Conservation (phyloP, 257 asterid genomes). For the Primulina eburnea region DNA sequence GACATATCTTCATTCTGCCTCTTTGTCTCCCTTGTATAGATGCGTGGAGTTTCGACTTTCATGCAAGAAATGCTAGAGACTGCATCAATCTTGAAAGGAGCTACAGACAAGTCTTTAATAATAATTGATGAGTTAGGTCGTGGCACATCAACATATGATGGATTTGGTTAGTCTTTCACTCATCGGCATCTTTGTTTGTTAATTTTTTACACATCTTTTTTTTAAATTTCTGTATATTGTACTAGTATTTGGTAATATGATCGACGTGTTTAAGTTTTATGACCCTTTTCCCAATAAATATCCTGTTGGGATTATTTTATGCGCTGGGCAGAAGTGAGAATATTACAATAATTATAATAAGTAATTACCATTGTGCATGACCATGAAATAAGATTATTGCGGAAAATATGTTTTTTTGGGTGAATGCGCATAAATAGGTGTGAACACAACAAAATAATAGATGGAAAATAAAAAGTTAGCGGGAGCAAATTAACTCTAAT, state of each 20-base stretch:
- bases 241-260: conserved; percentile 3
- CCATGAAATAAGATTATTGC: not conserved
- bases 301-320: too few relatives aligned
- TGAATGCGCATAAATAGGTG: not conserved
- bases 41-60: conserved; percentile 97
- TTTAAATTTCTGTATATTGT: not conserved
- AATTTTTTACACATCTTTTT: not conserved
- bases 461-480: not conserved
- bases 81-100: conserved; percentile 97
- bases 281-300: not conserved
- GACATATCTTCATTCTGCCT: conserved; percentile 8
- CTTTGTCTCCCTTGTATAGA: conserved; percentile 38
- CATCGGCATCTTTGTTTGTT: conserved; percentile 5
- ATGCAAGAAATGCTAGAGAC: conserved; percentile 99
- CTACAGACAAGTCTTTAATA: conserved; percentile 77
- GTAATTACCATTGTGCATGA: not conserved
- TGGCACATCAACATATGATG: conserved; percentile 97
- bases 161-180: conserved; percentile 73
- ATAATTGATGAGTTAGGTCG: conserved; percentile 98
- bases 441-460: not conserved
- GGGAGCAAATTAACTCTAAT: not conserved
- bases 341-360: not conserved
- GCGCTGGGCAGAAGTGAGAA: not conserved
- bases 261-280: not conserved
- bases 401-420: not conserved